Evolutionary conservation across 768 basidiomycete species (phyloP).

Genomic region (Termitomyces sp.): DNA sequence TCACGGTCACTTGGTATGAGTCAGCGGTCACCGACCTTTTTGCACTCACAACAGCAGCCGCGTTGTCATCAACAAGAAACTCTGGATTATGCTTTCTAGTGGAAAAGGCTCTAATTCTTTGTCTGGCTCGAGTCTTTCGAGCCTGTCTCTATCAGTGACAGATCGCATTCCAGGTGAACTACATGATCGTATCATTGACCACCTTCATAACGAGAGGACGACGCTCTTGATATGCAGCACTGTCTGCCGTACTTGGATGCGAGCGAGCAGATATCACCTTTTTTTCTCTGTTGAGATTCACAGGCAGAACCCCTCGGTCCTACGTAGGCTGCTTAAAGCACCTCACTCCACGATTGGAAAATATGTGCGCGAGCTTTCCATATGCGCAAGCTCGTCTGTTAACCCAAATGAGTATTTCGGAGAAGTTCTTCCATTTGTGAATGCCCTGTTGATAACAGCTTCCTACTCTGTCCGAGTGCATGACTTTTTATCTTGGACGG

Average conservation of each 20-base stretch:
- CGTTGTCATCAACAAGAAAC: not conserved
- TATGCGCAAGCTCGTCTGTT: not conserved
- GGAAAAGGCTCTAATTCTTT: not conserved
- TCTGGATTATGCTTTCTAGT: not conserved
- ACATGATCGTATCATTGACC: constrained; percentile 2
- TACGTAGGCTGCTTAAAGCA: not conserved
- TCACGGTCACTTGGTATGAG: not conserved
- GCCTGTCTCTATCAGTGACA: not conserved
- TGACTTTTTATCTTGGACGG: not conserved
- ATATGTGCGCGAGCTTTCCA: not conserved
- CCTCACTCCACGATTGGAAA: not conserved
- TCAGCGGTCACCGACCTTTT: not conserved
- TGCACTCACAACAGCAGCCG: not conserved
- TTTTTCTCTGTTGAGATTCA: constrained; percentile 1
- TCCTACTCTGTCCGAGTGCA: not conserved
- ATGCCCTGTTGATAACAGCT: not conserved
- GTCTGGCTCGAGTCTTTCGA: not conserved
- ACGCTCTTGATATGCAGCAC: not conserved
- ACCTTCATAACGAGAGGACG: not conserved
- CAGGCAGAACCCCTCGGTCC: too few species aligned
- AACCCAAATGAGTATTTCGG: not conserved
- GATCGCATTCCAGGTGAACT: constrained; percentile 2
- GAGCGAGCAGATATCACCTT: constrained; percentile 8
- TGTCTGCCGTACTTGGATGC: constrained; percentile 9
- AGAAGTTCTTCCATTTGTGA: not conserved